Evolutionary conservation across 1,284 basidiomycete genomes (phyloP).

Genomic region (Moesziomyces sp.): DNA sequence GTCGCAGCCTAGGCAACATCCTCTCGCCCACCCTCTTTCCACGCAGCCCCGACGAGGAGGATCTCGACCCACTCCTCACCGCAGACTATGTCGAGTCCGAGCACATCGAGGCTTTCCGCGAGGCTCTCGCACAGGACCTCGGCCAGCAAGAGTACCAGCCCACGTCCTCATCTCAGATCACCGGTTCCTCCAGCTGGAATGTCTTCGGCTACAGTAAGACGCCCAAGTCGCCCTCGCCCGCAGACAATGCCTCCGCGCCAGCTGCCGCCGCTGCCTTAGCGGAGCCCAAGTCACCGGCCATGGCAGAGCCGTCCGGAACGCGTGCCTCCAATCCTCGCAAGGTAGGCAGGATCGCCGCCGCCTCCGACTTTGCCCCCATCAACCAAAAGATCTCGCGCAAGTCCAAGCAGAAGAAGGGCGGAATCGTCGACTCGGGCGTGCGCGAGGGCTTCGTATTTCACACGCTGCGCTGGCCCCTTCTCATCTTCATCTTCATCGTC

Average conservation of each 20-base stretch:
- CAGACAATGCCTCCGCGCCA: conserved; percentile 12
- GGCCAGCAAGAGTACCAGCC: conserved; percentile 57
- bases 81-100: conserved; percentile 45
- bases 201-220: conserved; percentile 38
- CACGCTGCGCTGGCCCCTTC: conserved; percentile 60
- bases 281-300: conserved; percentile 25
- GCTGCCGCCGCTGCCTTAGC: conserved; percentile 8
- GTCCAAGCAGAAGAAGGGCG: conserved; percentile 15
- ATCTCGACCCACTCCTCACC: conserved; percentile 55
- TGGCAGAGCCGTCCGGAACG: conserved; percentile 31
- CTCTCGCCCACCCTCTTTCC: conserved; percentile 42
- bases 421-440: conserved; percentile 48
- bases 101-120: conserved; percentile 56
- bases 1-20: conserved; percentile 35
- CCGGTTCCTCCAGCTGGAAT: conserved; percentile 40
- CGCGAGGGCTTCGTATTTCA: conserved; percentile 62
- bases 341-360: conserved; percentile 57
- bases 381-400: conserved; percentile 49
- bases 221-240: conserved; percentile 28
- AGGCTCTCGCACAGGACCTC: conserved; percentile 53
- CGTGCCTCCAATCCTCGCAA: conserved; percentile 48
- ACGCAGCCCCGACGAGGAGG: conserved; percentile 22
- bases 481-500: conserved; percentile 82
- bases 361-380: conserved; percentile 66
- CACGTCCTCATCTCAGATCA: conserved; percentile 27